Evolutionary conservation across 1,139 yeast species (phyloP).

Genomic region (Taphrina deformans): DNA sequence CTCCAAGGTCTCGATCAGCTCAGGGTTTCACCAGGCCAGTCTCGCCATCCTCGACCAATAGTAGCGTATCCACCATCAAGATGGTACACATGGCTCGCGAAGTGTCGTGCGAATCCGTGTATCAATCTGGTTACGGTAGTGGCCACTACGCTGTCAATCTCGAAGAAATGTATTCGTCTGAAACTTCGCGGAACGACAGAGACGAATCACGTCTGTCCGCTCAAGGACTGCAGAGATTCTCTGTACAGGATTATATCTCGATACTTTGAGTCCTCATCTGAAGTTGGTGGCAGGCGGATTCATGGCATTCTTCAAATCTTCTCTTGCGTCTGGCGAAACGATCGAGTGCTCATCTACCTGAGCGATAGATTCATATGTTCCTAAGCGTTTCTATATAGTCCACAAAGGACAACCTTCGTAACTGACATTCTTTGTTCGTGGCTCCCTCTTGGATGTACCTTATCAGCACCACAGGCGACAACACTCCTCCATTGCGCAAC

Average conservation of each 20-base stretch:
- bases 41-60: not conserved
- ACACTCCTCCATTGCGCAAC: constrained; percentile 12
- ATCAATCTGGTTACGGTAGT: constrained; percentile 25
- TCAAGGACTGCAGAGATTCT: constrained; percentile 26
- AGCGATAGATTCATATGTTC: too few relatives aligned
- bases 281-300: not conserved
- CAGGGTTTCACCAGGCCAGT: not conserved
- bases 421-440: too few relatives aligned
- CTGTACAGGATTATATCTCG: constrained; percentile 24
- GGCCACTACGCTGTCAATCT: constrained; percentile 29
- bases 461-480: constrained; percentile 2
- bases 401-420: not conserved
- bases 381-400: not conserved
- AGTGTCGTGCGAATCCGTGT: not conserved
- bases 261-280: not conserved
- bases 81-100: constrained; percentile 4
- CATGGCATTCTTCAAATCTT: not conserved
- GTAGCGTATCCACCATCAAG: not conserved
- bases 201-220: not conserved
- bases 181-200: not conserved
- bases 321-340: not conserved
- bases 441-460: too few relatives aligned
- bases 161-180: constrained; percentile 9
- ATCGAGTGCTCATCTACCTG: not conserved
- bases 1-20: not conserved